Evolutionary conservation across 495 filamentous ascomycete genomes (phyloP).

Genomic region (Penicillium mononematosum): DNA sequence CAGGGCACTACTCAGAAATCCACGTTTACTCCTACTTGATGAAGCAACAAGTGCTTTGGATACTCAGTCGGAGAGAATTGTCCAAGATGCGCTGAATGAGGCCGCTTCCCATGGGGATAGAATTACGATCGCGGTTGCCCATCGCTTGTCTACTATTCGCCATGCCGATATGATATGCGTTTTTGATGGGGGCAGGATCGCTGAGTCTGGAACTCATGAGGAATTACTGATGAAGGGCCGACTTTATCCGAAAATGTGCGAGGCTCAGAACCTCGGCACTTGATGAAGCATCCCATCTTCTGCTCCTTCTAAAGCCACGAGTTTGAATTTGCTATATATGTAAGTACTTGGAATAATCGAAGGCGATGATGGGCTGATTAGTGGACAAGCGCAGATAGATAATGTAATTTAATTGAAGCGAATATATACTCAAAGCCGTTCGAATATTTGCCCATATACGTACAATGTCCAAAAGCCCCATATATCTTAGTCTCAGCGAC

Average conservation of each 20-base stretch:
- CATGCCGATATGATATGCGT: conserved; percentile 86
- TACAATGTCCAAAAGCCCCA: too few species aligned
- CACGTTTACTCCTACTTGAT: conserved; percentile 51
- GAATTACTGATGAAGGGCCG: background rate
- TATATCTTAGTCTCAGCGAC: too few species aligned
- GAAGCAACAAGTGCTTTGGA: conserved; percentile 62
- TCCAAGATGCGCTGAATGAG: conserved; percentile 35
- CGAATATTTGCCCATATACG: too few species aligned
- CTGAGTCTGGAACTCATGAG: conserved; percentile 72
- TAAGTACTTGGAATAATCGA: background rate
- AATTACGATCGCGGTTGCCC: conserved; percentile 43
- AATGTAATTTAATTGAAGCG: background rate
- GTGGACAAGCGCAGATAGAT: background rate
- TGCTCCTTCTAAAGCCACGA: background rate
- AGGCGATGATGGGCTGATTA: background rate
- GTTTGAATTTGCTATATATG: background rate
- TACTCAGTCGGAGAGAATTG: conserved; percentile 42
- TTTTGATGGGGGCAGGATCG: conserved; percentile 69
- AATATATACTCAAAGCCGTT: too few species aligned
- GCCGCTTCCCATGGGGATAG: conserved; percentile 34
- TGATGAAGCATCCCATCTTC: background rate
- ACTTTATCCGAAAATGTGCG: conserved; percentile 12
- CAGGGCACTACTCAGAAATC: conserved; percentile 47
- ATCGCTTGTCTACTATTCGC: conserved; percentile 75
- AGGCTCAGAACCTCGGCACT: conserved; percentile 12